A percentile compares a stretch with the other conserved stretches of the same genome.
Conservation (phyloP, 805 yeast genomes). For the Starmerella bombicola region DNA sequence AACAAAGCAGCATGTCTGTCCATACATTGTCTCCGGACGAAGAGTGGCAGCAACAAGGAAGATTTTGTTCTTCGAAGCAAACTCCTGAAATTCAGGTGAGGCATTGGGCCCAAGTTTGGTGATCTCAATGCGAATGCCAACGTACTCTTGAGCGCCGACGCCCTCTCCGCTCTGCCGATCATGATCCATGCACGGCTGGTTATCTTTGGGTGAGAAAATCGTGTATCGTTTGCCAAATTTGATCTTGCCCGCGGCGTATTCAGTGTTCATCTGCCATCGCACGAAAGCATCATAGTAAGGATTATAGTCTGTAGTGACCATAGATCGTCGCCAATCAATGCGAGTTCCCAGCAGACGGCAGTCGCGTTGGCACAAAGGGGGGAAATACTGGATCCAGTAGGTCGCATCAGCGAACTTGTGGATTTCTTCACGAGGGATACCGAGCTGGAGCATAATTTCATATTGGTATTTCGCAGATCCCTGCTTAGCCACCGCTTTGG, state of each 20-base stretch:
- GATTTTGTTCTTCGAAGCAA: conserved; percentile 47
- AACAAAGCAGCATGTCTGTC: conserved; percentile 96
- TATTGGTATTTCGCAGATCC: conserved; percentile 91
- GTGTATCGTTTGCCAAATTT: conserved; percentile 98
- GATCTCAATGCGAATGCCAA: conserved; percentile 65
- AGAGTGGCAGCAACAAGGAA: conserved; percentile 90
- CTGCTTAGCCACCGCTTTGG: conserved; percentile 86
- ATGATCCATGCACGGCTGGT: conserved; percentile 99
- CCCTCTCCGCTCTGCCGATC: conserved; percentile 97
- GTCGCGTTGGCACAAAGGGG: conserved; percentile 72
- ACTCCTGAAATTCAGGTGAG: conserved; percentile 33
- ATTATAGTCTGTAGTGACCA: conserved; percentile 88
- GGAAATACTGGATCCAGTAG: conserved; percentile 85
- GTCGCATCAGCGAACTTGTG: conserved; percentile 81
- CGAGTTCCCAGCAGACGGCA: conserved; percentile 78
- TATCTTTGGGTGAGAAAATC: conserved; percentile 92
- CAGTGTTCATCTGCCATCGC: conserved; percentile 89
- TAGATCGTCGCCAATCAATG: conserved; percentile 96
- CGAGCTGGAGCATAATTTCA: conserved; percentile 91
- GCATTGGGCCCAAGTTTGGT: conserved; percentile 36
- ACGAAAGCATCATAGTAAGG: conserved; percentile 91
- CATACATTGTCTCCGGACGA: conserved; percentile 98
- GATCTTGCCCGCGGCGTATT: conserved; percentile 76
- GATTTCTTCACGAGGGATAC: conserved; percentile 73
- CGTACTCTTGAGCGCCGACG: conserved; percentile 91